Percentiles rank a stretch among this genome's conserved stretches.
Evolutionary conservation across 1,284 basidiomycete species (phyloP).

Genomic region (Singerocomus inundabilis): DNA sequence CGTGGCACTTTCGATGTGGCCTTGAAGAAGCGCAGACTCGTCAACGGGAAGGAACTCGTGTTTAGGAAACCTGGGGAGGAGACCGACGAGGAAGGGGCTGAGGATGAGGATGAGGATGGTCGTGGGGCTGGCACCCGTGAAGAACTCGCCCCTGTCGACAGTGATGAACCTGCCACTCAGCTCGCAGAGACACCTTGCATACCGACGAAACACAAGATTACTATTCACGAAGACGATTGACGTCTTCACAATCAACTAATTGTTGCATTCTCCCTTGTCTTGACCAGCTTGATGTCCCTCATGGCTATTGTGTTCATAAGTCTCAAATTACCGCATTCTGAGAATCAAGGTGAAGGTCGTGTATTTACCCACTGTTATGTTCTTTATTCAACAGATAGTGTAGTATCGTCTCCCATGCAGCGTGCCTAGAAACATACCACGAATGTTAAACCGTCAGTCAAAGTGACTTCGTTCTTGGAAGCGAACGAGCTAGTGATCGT

Average conservation of each 20-base stretch:
- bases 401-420: slow-evolving; percentile 1
- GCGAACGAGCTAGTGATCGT: neutral
- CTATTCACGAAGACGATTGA: slow-evolving; percentile 53
- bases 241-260: neutral
- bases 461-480: neutral
- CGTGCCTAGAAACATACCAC: neutral
- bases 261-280: neutral
- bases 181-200: slow-evolving; percentile 23
- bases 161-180: slow-evolving; percentile 5
- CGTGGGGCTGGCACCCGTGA: slow-evolving; percentile 7
- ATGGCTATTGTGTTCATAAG: neutral
- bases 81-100: slow-evolving; percentile 43
- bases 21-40: slow-evolving; percentile 50
- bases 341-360: slow-evolving; percentile 11
- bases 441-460: neutral
- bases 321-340: neutral
- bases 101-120: slow-evolving; percentile 22
- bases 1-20: slow-evolving; percentile 31
- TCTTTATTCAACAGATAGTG: slow-evolving; percentile 6
- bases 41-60: slow-evolving; percentile 58
- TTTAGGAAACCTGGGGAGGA: slow-evolving; percentile 57
- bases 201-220: slow-evolving; percentile 42
- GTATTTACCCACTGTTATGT: slow-evolving; percentile 5
- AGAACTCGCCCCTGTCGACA: slow-evolving; percentile 10
- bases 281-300: neutral